Percentiles rank a stretch among this genome's conserved stretches.
phyloP scores from a whole-genome alignment of 2,329 filamentous ascomycete species.

The Clonostachys rhizophaga region DNA sequence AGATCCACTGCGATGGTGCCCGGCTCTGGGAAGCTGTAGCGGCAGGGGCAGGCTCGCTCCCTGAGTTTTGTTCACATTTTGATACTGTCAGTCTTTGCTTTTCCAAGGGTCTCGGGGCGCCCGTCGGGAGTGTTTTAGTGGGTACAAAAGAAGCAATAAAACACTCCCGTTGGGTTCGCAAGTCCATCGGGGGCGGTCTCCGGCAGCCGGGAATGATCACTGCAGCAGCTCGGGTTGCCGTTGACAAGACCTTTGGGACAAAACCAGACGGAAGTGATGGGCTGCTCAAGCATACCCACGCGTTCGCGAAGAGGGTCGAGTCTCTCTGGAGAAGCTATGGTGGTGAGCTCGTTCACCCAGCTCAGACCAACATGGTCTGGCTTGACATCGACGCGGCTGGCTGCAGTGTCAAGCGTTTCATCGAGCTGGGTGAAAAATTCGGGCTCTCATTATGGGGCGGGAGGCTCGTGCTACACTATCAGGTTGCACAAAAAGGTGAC shows the following conservation, averaged over 20 bases:
- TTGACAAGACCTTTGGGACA: constrained; percentile 42
- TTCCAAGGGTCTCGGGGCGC: constrained; percentile 77
- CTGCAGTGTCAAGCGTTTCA: constrained; percentile 28
- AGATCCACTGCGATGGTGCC: constrained; percentile 75
- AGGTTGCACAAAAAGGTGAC: constrained; percentile 58
- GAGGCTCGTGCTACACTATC: constrained; percentile 44
- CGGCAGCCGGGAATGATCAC: constrained; percentile 70
- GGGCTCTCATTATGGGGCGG: constrained; percentile 34
- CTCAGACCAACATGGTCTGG: constrained; percentile 94
- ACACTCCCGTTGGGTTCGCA: constrained; percentile 45
- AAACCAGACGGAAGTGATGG: constrained; percentile 40
- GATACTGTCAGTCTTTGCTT: constrained; percentile 77
- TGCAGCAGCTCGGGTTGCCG: constrained; percentile 65
- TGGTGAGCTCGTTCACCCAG: constrained; percentile 62
- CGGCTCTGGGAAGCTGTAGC: constrained; percentile 78
- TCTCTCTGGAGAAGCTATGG: constrained; percentile 66
- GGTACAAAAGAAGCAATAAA: constrained; percentile 31
- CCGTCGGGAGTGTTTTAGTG: constrained; percentile 72
- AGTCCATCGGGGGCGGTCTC: constrained; percentile 71
- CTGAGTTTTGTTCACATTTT: constrained; percentile 64
- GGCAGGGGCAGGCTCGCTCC: constrained; percentile 60
- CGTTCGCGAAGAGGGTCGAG: constrained; percentile 59
- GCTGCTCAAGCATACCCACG: constrained; percentile 54
- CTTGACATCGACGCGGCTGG: constrained; percentile 63
- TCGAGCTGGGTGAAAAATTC: constrained; percentile 29